Conservation (phyloP, 2,329 filamentous ascomycete genomes). For the Pseudogymnoascus sp. region DNA sequence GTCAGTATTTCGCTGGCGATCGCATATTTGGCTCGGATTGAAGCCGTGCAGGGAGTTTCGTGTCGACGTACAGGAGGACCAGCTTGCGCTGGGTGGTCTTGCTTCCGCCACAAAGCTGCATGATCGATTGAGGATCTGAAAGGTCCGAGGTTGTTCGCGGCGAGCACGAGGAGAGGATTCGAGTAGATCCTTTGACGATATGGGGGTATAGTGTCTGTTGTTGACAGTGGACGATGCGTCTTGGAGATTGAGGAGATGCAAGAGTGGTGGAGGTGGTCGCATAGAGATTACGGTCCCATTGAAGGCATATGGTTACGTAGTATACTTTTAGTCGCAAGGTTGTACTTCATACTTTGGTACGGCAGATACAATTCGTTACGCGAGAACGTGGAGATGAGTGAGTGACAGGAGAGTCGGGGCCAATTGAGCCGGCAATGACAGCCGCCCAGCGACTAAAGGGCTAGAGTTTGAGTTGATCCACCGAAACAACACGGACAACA, state of each 20-base stretch:
- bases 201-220: neutral
- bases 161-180: neutral
- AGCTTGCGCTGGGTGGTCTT: constrained; percentile 68
- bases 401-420: constrained; percentile 5
- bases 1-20: constrained; percentile 10
- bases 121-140: constrained; percentile 22
- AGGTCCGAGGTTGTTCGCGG: neutral
- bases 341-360: constrained; percentile 2
- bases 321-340: constrained; percentile 4
- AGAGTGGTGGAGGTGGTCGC: neutral
- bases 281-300: constrained; percentile 4
- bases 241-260: neutral
- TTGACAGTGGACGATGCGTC: neutral
- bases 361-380: constrained; percentile 5
- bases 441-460: neutral
- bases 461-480: neutral
- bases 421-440: constrained; percentile 2
- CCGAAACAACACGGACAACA: neutral
- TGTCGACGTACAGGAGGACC: constrained; percentile 55
- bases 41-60: constrained; percentile 13
- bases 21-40: constrained; percentile 4
- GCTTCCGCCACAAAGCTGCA: constrained; percentile 46
- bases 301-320: constrained; percentile 6
- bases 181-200: neutral
- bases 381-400: constrained; percentile 6